Evolutionary conservation across 1,284 basidiomycete genomes (phyloP).

Genomic region (Trichosporon faecale): DNA sequence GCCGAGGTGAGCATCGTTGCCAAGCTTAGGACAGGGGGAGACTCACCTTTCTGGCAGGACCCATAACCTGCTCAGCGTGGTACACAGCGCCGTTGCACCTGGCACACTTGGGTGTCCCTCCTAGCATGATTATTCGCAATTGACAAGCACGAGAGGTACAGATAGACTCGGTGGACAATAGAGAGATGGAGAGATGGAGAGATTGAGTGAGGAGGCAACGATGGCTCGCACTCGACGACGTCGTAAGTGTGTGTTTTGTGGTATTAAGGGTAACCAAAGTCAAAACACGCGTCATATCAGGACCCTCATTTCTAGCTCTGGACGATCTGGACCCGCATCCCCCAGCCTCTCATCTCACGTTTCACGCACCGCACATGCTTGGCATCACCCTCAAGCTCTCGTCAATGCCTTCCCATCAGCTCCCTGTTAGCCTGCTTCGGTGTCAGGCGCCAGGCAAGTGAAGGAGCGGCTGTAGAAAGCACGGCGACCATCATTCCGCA

Average conservation of each 20-base stretch:
- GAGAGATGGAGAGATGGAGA: background rate
- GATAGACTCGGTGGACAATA: background rate
- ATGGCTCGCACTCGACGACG: background rate
- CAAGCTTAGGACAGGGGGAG: background rate
- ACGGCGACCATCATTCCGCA: background rate
- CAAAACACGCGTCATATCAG: constrained; percentile 11
- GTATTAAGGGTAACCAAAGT: background rate
- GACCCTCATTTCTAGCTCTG: background rate
- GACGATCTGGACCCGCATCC: background rate
- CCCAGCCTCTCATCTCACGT: background rate
- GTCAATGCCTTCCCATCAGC: no score
- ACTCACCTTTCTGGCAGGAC: constrained; percentile 50
- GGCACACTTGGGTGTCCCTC: constrained; percentile 48
- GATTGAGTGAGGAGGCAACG: background rate
- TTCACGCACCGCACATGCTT: background rate
- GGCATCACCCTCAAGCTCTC: background rate
- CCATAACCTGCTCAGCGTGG: constrained; percentile 52
- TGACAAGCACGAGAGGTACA: background rate
- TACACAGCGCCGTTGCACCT: constrained; percentile 49
- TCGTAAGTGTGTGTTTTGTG: constrained; percentile 10
- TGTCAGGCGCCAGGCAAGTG: background rate
- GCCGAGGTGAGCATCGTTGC: background rate
- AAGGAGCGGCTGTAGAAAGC: background rate
- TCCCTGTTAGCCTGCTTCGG: no score
- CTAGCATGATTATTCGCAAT: constrained; percentile 22